These are phyloP conservation scores for Leptographium lundbergii DNA, from an alignment of 2,329 filamentous ascomycete genomes.

Conservation along the genomic window DNA sequence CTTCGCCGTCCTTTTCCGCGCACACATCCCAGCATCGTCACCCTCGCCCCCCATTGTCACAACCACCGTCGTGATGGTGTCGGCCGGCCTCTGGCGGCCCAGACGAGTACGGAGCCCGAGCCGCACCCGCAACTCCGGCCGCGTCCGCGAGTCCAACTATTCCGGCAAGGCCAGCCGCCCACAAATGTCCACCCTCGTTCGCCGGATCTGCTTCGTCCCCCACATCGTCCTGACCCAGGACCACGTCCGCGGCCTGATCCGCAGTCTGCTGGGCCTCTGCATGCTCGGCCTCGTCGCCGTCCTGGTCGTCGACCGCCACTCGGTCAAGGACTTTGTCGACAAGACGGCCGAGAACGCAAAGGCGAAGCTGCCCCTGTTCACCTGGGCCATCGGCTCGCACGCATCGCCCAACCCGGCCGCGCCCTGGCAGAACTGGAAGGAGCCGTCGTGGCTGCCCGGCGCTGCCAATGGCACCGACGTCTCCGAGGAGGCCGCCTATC, in stretches of 20 bases:
- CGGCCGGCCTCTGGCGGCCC: background rate
- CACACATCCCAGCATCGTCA: background rate
- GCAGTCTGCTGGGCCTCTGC: background rate
- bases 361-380: background rate
- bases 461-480: background rate
- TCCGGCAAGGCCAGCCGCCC: background rate
- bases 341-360: background rate
- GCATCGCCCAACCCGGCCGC: background rate
- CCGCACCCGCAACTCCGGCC: background rate
- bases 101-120: background rate
- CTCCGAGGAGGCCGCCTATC: conserved; percentile 9
- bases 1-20: background rate
- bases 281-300: background rate
- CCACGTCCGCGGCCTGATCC: background rate
- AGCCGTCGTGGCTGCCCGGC: background rate
- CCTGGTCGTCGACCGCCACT: background rate
- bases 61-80: background rate
- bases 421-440: conserved; percentile 2
- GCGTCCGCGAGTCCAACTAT: background rate
- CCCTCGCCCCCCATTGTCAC: background rate
- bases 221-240: background rate
- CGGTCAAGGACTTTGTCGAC: background rate
- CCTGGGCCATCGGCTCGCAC: background rate
- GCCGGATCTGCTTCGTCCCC: background rate
- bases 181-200: background rate